A percentile compares a stretch with the other conserved stretches of the same genome.
Evolutionary conservation across 495 filamentous ascomycete genomes (phyloP).

Genomic region (Darksidea phi): DNA sequence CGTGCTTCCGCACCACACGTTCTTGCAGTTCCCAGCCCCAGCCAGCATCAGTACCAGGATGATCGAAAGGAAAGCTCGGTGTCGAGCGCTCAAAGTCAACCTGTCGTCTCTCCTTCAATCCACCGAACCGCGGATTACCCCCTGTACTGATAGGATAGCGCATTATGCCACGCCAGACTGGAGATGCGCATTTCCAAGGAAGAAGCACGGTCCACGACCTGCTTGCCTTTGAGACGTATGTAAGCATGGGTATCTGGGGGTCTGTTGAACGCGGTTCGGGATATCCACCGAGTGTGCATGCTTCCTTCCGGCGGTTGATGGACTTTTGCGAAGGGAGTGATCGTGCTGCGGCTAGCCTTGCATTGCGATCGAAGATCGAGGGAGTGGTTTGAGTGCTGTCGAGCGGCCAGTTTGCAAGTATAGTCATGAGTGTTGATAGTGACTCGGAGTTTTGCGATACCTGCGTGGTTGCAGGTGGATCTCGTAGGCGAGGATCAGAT

Average conservation of each 20-base stretch:
- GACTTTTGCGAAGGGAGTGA: slow-evolving; percentile 76
- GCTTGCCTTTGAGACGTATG: slow-evolving; percentile 57
- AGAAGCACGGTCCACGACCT: slow-evolving; percentile 79
- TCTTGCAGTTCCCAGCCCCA: slow-evolving; percentile 71
- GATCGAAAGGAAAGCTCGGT: slow-evolving; percentile 88
- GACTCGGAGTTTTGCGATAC: slow-evolving; percentile 44
- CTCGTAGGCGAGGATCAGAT: slow-evolving; percentile 75
- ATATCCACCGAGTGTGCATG: slow-evolving; percentile 61
- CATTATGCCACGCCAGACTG: slow-evolving; percentile 85
- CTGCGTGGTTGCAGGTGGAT: slow-evolving; percentile 58
- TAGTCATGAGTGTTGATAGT: slow-evolving; percentile 54
- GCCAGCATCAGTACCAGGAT: slow-evolving; percentile 77
- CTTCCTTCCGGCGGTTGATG: slow-evolving; percentile 79
- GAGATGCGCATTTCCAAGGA: slow-evolving; percentile 86
- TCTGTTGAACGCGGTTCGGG: slow-evolving; percentile 65
- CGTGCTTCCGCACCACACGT: slow-evolving; percentile 56
- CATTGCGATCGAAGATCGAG: slow-evolving; percentile 66
- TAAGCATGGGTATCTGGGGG: slow-evolving; percentile 75
- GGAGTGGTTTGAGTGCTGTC: slow-evolving; percentile 58
- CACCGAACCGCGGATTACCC: slow-evolving; percentile 77
- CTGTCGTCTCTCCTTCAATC: slow-evolving; percentile 75
- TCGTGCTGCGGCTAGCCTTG: slow-evolving; percentile 60
- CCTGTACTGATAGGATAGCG: slow-evolving; percentile 80
- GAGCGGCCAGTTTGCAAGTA: slow-evolving; percentile 68
- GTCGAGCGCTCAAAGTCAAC: slow-evolving; percentile 75